A percentile compares a stretch with the other conserved stretches of the same genome.
Conservation (phyloP, 2,329 filamentous ascomycete genomes). For the Magnaporthiopsis poae region DNA sequence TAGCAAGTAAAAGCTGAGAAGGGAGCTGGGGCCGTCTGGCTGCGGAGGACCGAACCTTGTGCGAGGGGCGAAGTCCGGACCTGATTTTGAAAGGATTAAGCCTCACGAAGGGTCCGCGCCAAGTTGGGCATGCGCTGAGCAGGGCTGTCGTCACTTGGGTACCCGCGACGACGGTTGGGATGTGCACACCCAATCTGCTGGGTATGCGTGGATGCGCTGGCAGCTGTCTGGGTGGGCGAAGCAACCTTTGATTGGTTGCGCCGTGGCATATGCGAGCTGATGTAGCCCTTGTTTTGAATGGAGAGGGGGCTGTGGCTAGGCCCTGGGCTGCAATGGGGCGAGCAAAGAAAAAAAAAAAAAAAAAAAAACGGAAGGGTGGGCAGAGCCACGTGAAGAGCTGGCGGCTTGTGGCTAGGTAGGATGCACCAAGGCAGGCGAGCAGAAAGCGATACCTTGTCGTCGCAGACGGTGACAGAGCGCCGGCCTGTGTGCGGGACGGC, state of each 20-base stretch:
- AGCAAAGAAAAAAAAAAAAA: too few relatives aligned
- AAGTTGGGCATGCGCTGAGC: slow-evolving; percentile 34
- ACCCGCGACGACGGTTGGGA: slow-evolving; percentile 33
- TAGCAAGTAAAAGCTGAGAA: slow-evolving; percentile 1
- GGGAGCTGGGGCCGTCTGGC: background rate
- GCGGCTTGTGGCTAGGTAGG: slow-evolving; percentile 1
- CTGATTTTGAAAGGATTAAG: background rate
- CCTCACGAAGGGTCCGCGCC: slow-evolving; percentile 1
- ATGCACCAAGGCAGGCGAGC: background rate
- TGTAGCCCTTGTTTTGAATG: slow-evolving; percentile 28
- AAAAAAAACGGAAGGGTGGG: background rate
- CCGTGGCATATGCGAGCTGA: slow-evolving; percentile 52
- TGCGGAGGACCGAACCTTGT: background rate
- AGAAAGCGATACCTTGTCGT: background rate
- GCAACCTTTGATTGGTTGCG: slow-evolving; percentile 43
- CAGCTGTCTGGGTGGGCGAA: slow-evolving; percentile 42
- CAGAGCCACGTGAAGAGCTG: slow-evolving; percentile 33
- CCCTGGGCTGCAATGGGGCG: slow-evolving; percentile 13
- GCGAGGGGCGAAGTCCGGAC: slow-evolving; percentile 19
- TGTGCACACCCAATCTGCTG: slow-evolving; percentile 44
- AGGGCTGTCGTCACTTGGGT: slow-evolving; percentile 32
- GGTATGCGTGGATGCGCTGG: slow-evolving; percentile 54
- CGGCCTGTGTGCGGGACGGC: slow-evolving; percentile 5
- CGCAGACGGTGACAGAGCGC: background rate
- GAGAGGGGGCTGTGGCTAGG: slow-evolving; percentile 25